These are phyloP conservation scores for Pythium phragmiticola DNA, from an alignment of 352 stramenopile species.

Conservation along the genomic window DNA sequence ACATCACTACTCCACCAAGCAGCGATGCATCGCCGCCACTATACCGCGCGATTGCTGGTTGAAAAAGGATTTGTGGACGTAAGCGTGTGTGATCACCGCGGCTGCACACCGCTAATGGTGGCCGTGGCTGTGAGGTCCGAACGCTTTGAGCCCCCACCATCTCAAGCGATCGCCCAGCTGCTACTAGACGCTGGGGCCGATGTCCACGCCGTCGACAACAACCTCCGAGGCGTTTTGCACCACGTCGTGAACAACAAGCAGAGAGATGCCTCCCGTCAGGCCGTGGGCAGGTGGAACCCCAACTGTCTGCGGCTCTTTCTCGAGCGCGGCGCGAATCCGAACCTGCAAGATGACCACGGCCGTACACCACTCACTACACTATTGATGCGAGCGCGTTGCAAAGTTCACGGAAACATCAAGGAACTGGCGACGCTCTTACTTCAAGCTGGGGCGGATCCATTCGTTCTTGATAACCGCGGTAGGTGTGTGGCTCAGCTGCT, in stretches of 20 bases:
- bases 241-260: neutral
- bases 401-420: neutral
- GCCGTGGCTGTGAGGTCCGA: neutral
- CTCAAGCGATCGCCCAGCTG: neutral
- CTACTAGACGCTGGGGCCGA: neutral
- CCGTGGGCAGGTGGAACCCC: neutral
- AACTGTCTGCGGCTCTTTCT: neutral
- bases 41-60: neutral
- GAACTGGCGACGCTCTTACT: neutral
- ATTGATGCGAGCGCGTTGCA: neutral
- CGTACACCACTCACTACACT: neutral
- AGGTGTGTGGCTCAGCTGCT: neutral
- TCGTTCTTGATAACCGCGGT: neutral
- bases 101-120: constrained; percentile 10
- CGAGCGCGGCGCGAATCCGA: neutral
- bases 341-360: neutral
- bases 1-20: too few relatives aligned
- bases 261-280: too few relatives aligned
- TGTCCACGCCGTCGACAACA: neutral
- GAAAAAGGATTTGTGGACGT: neutral
- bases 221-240: neutral
- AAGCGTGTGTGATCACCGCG: neutral
- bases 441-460: neutral
- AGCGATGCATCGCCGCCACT: too few relatives aligned
- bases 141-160: too few relatives aligned